Conservation (phyloP, 495 filamentous ascomycete genomes). For the Achaetomiella virescens region DNA sequence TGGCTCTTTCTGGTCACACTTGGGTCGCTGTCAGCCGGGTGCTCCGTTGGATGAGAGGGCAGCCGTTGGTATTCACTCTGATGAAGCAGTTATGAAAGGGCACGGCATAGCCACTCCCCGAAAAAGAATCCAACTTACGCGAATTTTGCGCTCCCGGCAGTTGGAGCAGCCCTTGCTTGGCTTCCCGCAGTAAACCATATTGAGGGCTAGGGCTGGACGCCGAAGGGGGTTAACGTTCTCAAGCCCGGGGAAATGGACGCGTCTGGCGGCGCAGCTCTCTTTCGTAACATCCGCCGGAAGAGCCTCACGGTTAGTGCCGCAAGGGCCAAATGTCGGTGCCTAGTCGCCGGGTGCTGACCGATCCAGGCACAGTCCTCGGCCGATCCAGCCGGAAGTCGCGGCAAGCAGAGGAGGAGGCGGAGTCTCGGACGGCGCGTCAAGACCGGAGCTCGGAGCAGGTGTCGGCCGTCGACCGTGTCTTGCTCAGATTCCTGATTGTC, state of each 20-base stretch:
- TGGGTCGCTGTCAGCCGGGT: constrained; percentile 13
- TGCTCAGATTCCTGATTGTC: not conserved
- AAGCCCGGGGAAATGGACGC: constrained; percentile 3
- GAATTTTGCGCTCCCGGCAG: constrained; percentile 50
- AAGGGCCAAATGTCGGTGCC: not conserved
- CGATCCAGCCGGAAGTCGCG: not conserved
- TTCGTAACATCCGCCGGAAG: not conserved
- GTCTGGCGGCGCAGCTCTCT: constrained; percentile 14
- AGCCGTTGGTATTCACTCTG: not conserved
- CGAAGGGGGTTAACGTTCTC: constrained; percentile 2
- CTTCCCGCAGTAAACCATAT: constrained; percentile 69
- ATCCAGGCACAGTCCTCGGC: not conserved
- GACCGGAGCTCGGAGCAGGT: not conserved
- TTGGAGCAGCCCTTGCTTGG: constrained; percentile 63
- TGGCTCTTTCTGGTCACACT: constrained; percentile 62
- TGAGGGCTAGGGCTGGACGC: constrained; percentile 9
- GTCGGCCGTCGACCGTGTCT: not conserved
- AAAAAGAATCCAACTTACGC: constrained; percentile 25
- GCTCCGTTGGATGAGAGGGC: not conserved
- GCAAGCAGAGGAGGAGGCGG: not conserved
- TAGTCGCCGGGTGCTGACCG: not conserved
- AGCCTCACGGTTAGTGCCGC: constrained; percentile 6
- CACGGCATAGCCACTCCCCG: not conserved
- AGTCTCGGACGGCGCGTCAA: not conserved
- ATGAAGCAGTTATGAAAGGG: not conserved